Conservation (phyloP, 2,329 filamentous ascomycete genomes). For the Ilyonectria robusta region DNA sequence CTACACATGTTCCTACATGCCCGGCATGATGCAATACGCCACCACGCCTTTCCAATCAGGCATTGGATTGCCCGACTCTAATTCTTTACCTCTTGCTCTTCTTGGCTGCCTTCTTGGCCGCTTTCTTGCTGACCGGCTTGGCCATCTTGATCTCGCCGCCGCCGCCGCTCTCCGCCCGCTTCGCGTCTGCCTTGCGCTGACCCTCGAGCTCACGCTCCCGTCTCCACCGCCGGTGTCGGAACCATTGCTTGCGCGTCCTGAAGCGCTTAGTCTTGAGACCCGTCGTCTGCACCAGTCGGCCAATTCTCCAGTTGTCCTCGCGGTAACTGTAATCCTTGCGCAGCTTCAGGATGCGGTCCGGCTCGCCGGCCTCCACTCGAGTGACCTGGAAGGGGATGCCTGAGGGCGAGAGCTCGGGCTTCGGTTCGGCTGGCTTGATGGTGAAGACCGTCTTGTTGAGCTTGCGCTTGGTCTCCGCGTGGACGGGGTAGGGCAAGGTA, state of each 20-base stretch:
- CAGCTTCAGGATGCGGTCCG: slow-evolving; percentile 65
- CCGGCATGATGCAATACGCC: slow-evolving; percentile 1
- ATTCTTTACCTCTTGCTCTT: slow-evolving; percentile 55
- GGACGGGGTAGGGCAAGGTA: slow-evolving; percentile 80
- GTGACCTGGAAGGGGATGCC: slow-evolving; percentile 65
- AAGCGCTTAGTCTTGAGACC: slow-evolving; percentile 65
- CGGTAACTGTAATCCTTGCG: slow-evolving; percentile 70
- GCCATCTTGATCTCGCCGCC: slow-evolving; percentile 49
- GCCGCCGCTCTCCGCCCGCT: slow-evolving; percentile 51
- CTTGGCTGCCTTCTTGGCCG: slow-evolving; percentile 54
- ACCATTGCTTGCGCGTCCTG: slow-evolving; percentile 64
- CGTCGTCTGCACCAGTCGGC: slow-evolving; percentile 67
- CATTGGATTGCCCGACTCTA: slow-evolving; percentile 12
- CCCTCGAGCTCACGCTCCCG: slow-evolving; percentile 59
- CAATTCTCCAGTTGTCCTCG: slow-evolving; percentile 73
- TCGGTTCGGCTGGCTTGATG: slow-evolving; percentile 56
- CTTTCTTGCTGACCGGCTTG: slow-evolving; percentile 56
- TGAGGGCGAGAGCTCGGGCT: slow-evolving; percentile 62
- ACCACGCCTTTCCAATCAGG: not conserved
- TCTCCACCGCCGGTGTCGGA: slow-evolving; percentile 61
- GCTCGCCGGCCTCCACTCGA: slow-evolving; percentile 58
- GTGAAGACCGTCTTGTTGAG: slow-evolving; percentile 78
- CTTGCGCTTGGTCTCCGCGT: slow-evolving; percentile 80
- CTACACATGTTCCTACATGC: slow-evolving; percentile 49
- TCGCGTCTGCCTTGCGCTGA: slow-evolving; percentile 56